Conservation (phyloP, 768 basidiomycete genomes). For the Lactarius hengduanensis region DNA sequence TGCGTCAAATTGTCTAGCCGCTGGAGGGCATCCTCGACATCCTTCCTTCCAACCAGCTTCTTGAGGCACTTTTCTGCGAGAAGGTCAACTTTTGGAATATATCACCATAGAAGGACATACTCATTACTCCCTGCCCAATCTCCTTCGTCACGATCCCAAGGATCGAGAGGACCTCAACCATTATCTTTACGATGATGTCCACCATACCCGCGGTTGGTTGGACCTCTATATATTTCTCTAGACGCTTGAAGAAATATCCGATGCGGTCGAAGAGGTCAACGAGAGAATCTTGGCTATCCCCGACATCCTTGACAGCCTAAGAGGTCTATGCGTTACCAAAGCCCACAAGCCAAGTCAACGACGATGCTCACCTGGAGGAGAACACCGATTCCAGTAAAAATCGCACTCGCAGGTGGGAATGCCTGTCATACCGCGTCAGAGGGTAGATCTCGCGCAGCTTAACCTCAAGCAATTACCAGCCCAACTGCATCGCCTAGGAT, state of each 20-base stretch:
- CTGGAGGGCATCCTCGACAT: neutral
- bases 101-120: neutral
- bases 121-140: neutral
- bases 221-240: neutral
- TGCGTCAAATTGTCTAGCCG: neutral
- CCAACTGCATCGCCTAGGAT: neutral
- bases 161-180: constrained; percentile 1
- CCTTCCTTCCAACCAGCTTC: neutral
- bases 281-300: neutral
- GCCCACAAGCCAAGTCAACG: neutral
- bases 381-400: constrained; percentile 4
- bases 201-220: neutral
- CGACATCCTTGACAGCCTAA: neutral
- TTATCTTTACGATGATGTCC: constrained; percentile 1
- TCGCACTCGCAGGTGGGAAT: neutral
- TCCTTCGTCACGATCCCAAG: neutral
- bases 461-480: neutral
- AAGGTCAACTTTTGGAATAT: neutral
- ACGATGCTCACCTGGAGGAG: neutral
- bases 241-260: neutral
- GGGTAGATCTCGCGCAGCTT: neutral
- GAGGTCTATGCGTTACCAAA: neutral
- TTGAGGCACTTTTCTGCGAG: neutral
- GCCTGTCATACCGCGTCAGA: neutral
- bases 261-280: neutral